Base-by-base conservation (phyloP, 441 rosid genomes). In the Adansonia gregorii region DNA sequence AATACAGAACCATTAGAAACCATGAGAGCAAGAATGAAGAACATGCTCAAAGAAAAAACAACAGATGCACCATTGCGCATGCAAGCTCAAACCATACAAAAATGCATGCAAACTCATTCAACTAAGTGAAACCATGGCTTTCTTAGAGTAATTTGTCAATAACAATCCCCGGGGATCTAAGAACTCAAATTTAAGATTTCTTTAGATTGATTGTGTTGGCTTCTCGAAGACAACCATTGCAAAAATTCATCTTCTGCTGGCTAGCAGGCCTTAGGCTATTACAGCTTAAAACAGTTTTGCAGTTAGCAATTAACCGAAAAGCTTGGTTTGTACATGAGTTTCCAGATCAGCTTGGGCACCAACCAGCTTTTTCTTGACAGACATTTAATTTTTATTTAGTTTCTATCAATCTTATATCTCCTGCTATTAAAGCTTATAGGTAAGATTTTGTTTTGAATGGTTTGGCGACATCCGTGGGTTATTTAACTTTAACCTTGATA, bases 1-100 rank as follows among this genome's bases (percentile, higher is more conserved):
- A 79, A 72, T 69, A 11, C 7, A 17, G 59, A 58, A 80, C 60
- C 54, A 56, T 60, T 2, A 61, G 77, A 68, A 46, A 31, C 10
- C 17, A 45, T 17, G 8, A 12, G 73, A n/a, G 41, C 20, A 58
- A 61, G 11, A 46, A 41, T 3, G 48, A 72, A 58, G 27, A 17
- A 67, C 59, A 31, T 22, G 59, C 3, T 10, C 10, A 67, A 20
- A 59, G 41, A 55, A 45, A 70, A 73, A 43, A 59, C 46, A 41
- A 51, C 51, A 39, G 48, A 70, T 27, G 3, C 22, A 51, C 51
- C 51, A 41, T 17, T 70, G 43, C 20, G 31, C 43, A 70, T 49
- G 61, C 22, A 71, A 67, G 55, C n/a, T 51, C n/a, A 51, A 51
- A 1, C 19, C 15, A 19, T 31, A 10, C 27, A 19, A 9, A 67